These are phyloP conservation scores for Kwoniella heveanensis DNA, from an alignment of 768 basidiomycete species.

Conservation along the genomic window DNA sequence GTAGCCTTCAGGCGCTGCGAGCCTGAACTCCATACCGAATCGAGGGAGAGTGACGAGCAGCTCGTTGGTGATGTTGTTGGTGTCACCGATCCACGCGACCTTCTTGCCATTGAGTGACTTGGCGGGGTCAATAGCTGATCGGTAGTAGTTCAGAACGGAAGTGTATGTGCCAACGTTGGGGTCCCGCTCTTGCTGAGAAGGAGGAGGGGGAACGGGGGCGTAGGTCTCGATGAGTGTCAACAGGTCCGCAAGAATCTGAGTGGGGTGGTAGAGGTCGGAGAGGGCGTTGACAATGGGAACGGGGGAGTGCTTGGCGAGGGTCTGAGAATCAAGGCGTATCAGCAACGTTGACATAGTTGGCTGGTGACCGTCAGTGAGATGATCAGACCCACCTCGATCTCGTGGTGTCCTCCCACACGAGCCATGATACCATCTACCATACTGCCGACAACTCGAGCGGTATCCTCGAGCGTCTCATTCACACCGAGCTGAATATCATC, in stretches of 20 bases:
- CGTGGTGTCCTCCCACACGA: slow-evolving; percentile 85
- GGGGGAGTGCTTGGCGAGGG: slow-evolving; percentile 82
- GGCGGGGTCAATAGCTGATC: slow-evolving; percentile 56
- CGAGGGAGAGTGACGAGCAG: slow-evolving; percentile 95
- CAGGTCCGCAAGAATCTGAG: slow-evolving; percentile 90
- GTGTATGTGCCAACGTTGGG: slow-evolving; percentile 16
- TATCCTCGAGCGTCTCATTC: slow-evolving; percentile 83
- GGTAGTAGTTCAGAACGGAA: slow-evolving; percentile 24
- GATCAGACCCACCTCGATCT: slow-evolving; percentile 73
- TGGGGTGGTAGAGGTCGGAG: slow-evolving; percentile 93
- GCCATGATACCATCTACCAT: slow-evolving; percentile 98
- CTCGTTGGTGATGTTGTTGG: slow-evolving; percentile 92
- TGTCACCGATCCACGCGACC: slow-evolving; percentile 90
- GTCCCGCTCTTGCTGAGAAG: slow-evolving; percentile 10
- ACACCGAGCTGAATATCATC: slow-evolving; percentile 96
- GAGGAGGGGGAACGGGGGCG: slow-evolving; percentile 47
- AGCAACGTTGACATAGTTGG: too few relatives aligned
- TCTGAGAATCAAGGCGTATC: slow-evolving; percentile 63
- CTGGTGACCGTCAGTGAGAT: neutral
- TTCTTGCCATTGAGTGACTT: slow-evolving; percentile 74
- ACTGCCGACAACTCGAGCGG: slow-evolving; percentile 82
- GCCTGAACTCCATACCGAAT: slow-evolving; percentile 78
- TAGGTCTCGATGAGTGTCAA: slow-evolving; percentile 77
- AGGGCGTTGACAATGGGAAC: slow-evolving; percentile 96
- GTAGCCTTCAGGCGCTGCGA: slow-evolving; percentile 73